Conservation (phyloP, 495 filamentous ascomycete species). For the Talaromyces nanjingensis region DNA sequence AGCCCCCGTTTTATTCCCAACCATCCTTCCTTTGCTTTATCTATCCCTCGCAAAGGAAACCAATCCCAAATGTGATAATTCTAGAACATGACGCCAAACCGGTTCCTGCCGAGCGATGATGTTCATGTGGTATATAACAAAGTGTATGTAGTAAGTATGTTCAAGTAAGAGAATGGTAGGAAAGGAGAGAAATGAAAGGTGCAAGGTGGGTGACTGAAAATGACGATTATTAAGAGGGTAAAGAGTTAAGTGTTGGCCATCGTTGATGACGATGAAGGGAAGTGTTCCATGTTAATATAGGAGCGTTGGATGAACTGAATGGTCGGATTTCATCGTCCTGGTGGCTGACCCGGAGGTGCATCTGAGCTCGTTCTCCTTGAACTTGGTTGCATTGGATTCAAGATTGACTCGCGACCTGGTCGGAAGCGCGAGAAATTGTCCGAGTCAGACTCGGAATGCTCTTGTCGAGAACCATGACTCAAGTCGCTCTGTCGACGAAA, state of each 20-base stretch:
- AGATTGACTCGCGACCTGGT: background rate
- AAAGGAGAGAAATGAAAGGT: background rate
- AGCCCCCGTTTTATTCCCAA: background rate
- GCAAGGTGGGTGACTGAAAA: background rate
- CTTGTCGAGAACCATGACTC: conserved; percentile 1
- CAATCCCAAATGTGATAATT: background rate
- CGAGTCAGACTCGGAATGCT: conserved; percentile 1
- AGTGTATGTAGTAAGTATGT: background rate
- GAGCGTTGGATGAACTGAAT: background rate
- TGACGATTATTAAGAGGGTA: background rate
- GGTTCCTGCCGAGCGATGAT: background rate
- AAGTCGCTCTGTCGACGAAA: conserved; percentile 8
- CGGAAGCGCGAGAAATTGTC: background rate
- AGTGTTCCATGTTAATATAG: no score
- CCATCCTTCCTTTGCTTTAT: background rate
- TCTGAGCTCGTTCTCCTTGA: background rate
- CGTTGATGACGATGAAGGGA: background rate
- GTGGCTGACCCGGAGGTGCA: background rate
- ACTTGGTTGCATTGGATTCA: background rate
- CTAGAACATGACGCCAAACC: background rate
- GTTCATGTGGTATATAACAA: background rate
- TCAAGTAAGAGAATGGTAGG: background rate
- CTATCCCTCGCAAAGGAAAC: background rate
- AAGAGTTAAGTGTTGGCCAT: background rate
- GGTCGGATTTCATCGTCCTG: background rate